A percentile compares a stretch with the other conserved stretches of the same genome.
phyloP scores from a whole-genome alignment of 495 filamentous ascomycete genomes.

The Trichoderma gamsii region DNA sequence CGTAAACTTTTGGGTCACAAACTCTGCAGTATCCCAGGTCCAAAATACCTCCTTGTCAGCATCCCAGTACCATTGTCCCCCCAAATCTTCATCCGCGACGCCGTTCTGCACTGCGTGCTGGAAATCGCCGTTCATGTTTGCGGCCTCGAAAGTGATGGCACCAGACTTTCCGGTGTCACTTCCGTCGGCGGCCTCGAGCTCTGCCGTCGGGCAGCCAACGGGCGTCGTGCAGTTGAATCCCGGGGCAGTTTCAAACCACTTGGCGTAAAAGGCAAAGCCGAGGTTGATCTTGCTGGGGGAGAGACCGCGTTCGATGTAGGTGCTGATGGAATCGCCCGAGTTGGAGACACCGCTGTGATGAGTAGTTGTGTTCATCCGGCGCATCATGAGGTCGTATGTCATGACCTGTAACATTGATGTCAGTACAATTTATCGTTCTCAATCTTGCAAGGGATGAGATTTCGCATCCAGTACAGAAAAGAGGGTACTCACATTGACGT shows the following conservation, averaged over 20 bases:
- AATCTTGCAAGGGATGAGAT: not conserved
- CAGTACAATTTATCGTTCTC: not conserved
- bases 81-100: slow-evolving; percentile 42
- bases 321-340: slow-evolving; percentile 44
- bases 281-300: slow-evolving; percentile 53
- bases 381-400: slow-evolving; percentile 64
- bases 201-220: slow-evolving; percentile 49
- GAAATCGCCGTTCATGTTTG: slow-evolving; percentile 30
- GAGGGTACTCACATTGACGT: slow-evolving; percentile 45
- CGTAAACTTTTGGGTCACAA: slow-evolving; percentile 53
- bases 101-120: slow-evolving; percentile 43
- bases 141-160: slow-evolving; percentile 45
- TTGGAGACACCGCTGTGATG: slow-evolving; percentile 51
- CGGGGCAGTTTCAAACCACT: slow-evolving; percentile 54
- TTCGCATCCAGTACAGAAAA: too few species aligned
- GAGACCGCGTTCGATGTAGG: slow-evolving; percentile 50
- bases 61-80: slow-evolving; percentile 61
- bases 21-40: slow-evolving; percentile 59
- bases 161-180: slow-evolving; percentile 52
- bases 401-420: slow-evolving; percentile 37
- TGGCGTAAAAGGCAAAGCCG: slow-evolving; percentile 61
- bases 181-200: slow-evolving; percentile 52
- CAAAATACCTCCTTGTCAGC: slow-evolving; percentile 49
- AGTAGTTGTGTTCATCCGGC: slow-evolving; percentile 52
- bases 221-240: slow-evolving; percentile 34